Evolutionary conservation across 1,284 basidiomycete species (phyloP).

Genomic region (Cystobasidiaceae sp.): DNA sequence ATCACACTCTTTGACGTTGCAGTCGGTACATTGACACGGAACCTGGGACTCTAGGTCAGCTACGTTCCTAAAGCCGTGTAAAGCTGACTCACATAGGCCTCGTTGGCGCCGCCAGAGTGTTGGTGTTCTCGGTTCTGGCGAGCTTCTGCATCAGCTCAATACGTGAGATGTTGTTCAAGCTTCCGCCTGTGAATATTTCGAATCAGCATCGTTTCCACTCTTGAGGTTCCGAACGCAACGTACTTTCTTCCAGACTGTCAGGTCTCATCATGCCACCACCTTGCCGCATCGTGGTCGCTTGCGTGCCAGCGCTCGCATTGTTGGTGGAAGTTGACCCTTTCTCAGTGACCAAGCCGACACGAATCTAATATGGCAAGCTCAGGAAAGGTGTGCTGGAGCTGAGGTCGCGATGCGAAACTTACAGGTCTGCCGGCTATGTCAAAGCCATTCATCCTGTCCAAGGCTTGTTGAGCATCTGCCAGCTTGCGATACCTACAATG

Average conservation of each 20-base stretch:
- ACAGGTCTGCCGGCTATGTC: conserved; percentile 90
- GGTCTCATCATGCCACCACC: conserved; percentile 27
- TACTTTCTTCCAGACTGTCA: conserved; percentile 36
- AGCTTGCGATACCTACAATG: conserved; percentile 68
- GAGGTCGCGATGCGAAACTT: no score
- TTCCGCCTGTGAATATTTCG: no score
- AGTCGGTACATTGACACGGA: conserved; percentile 45
- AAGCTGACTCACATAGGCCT: conserved; percentile 37
- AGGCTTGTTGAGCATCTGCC: conserved; percentile 89
- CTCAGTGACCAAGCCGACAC: conserved; percentile 42
- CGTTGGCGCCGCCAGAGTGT: conserved; percentile 51
- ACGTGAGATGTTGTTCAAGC: conserved; percentile 88
- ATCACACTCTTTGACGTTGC: conserved; percentile 49
- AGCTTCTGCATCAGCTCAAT: conserved; percentile 99
- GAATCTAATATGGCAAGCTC: conserved; percentile 33
- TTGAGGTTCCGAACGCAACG: no score
- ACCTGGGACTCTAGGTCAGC: no score
- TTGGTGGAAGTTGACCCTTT: conserved; percentile 27
- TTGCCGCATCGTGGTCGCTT: background rate
- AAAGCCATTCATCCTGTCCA: conserved; percentile 98
- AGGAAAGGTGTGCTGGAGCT: background rate
- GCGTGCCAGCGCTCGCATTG: background rate
- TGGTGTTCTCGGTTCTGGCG: conserved; percentile 60
- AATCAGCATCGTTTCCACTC: no score
- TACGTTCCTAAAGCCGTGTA: no score